phyloP scores from a whole-genome alignment of 768 basidiomycete species.

The Ramaria sp. region DNA sequence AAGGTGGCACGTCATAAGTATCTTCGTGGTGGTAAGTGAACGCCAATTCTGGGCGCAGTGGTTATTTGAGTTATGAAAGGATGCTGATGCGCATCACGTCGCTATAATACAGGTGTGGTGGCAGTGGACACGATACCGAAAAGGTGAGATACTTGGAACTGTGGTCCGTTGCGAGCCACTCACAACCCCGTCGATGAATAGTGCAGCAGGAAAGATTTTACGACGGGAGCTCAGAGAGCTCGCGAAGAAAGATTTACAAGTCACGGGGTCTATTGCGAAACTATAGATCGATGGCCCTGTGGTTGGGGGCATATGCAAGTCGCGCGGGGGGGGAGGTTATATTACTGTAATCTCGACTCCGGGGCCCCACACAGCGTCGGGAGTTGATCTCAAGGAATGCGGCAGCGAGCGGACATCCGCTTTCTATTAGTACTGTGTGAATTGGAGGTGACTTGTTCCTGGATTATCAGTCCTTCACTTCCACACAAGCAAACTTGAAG shows the following conservation, averaged over 20 bases:
- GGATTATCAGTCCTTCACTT: too few species aligned
- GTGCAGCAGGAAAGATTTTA: conserved; percentile 82
- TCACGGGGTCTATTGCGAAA: not conserved
- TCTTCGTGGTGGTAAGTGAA: conserved; percentile 48
- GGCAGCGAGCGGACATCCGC: too few species aligned
- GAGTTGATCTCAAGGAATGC: too few species aligned
- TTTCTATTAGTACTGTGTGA: too few species aligned
- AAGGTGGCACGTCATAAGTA: conserved; percentile 69
- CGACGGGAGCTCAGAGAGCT: conserved; percentile 62
- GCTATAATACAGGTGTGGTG: conserved; percentile 28
- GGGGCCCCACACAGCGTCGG: too few species aligned
- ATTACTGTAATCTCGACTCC: too few species aligned
- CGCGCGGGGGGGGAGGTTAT: too few species aligned
- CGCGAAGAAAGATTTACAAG: conserved; percentile 41
- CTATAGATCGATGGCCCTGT: not conserved
- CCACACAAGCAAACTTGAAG: too few species aligned
- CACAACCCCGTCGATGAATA: not conserved
- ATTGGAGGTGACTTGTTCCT: too few species aligned
- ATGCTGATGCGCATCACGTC: not conserved
- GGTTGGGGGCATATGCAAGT: too few species aligned
- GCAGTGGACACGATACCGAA: conserved; percentile 57
- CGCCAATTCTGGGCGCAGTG: not conserved
- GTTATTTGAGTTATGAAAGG: not conserved
- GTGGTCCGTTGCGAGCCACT: not conserved
- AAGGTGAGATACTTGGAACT: conserved; percentile 16